Evolutionary conservation across 345 rosid species (phyloP).

Genomic region (Eucalyptus fibrosa): DNA sequence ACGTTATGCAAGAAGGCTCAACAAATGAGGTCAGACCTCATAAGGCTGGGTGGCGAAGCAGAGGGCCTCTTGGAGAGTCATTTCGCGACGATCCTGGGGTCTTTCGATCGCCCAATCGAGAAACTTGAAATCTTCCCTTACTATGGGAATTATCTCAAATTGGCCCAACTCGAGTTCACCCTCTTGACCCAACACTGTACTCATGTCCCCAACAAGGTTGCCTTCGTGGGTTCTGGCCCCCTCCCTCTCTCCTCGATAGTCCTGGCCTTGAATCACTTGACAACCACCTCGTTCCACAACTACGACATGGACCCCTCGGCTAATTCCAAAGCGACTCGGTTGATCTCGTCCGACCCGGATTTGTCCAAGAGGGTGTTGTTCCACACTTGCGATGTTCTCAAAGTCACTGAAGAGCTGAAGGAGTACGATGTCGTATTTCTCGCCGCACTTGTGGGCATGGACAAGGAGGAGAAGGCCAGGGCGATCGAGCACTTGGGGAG

Average conservation of each 20-base stretch:
- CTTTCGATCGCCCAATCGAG: constrained; percentile 56
- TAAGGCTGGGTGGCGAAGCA: constrained; percentile 62
- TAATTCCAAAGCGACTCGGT: constrained; percentile 28
- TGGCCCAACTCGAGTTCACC: constrained; percentile 58
- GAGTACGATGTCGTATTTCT: constrained; percentile 73
- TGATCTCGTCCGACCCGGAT: constrained; percentile 47
- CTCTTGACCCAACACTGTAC: constrained; percentile 33
- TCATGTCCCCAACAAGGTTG: constrained; percentile 31
- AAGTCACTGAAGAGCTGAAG: constrained; percentile 24
- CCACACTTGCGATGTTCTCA: constrained; percentile 48
- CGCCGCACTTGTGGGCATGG: constrained; percentile 89
- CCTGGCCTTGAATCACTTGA: constrained; percentile 49
- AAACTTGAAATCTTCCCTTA: constrained; percentile 65
- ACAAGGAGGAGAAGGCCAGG: constrained; percentile 43
- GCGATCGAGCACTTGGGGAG: constrained; percentile 58
- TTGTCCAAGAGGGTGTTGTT: constrained; percentile 52
- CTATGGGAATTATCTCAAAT: constrained; percentile 63
- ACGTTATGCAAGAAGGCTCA: constrained; percentile 33
- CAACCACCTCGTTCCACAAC: constrained; percentile 51
- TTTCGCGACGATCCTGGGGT: constrained; percentile 47
- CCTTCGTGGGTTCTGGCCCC: constrained; percentile 89
- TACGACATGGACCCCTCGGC: constrained; percentile 57
- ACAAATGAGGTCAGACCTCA: constrained; percentile 60
- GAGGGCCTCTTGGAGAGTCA: constrained; percentile 60
- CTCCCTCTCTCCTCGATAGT: constrained; percentile 78